phyloP scores from a whole-genome alignment of 129 eudicot genomes.

The carrot (Daucus carota) region DH1_v3.0 NC_030382.2:41577001-41577500 shows the following conservation, averaged over 20 bases:
- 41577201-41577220: conserved; percentile 30
- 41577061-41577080: too few relatives aligned
- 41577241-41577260: conserved; percentile 30
- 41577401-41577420: conserved; percentile 25
- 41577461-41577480: background rate
- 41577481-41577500: background rate
- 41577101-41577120: too few relatives aligned
- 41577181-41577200: conserved; percentile 37
- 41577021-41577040: too few relatives aligned
- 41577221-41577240: conserved; percentile 27
- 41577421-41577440: conserved; percentile 29
- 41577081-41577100: too few relatives aligned
- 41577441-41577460: conserved; percentile 15
- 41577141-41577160: conserved; percentile 57
- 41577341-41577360: conserved; percentile 32
- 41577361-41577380: conserved; percentile 27
- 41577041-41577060: too few relatives aligned
- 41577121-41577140: conserved; percentile 38
- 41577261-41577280: conserved; percentile 30
- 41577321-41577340: conserved; percentile 21
- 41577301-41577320: conserved; percentile 13
- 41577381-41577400: conserved; percentile 14
- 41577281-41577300: background rate
- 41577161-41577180: conserved; percentile 45
- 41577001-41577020: too few relatives aligned